Evolutionary conservation across 2,329 filamentous ascomycete genomes (phyloP), one percentile per base, ranked within the genome.

Genomic region (Ophiostoma angusticollis): DNA sequence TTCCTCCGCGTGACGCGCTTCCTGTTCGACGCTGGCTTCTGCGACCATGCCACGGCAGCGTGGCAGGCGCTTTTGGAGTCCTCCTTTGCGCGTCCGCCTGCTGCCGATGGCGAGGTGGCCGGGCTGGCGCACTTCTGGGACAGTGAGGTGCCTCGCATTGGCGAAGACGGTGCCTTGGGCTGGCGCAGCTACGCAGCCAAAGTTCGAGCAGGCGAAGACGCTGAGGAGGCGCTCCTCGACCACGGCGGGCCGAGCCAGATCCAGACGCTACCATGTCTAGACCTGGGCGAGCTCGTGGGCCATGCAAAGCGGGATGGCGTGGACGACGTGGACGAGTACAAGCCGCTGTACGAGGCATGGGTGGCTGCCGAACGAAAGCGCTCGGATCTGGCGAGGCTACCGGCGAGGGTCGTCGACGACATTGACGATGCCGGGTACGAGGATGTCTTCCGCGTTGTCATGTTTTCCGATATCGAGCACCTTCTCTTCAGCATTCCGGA

Each of bases 11-110:
- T 79, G n/a, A 89, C 84, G 0, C 58, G 74, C 2, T 81, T 91
- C 51, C 65, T 89, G 22, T 67, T 76, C 31, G 80, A 93, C 52
- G 67, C 81, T 32, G 89, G 89, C 0, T 94, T 81, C 52, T 63
- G 68, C 31, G 89, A 95, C 54, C 63, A 84, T 22, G 79, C 84
- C 2, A 63, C 83, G 3, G 84, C 79, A 9, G 67, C 80, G 5
- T 95, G 89, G 86, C 89, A 96, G 59, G 82, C 76, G 6, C 50
- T 82, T 1, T 58, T 95, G 0, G 89, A 95, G 52, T 64, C 80
- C 37, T 75, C 73, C 14, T 70, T 85, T 43, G 75, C 74, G 33
- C 64, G 65, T 3, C 76, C 81, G 3, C 47, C 49, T 2, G n/a
- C n/a, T n/a, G 39, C 17, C 13, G 18, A 19, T 12, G 23, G 12